phyloP scores from a whole-genome alignment of 805 yeast species.

The Spathaspora hagerdaliae region DNA sequence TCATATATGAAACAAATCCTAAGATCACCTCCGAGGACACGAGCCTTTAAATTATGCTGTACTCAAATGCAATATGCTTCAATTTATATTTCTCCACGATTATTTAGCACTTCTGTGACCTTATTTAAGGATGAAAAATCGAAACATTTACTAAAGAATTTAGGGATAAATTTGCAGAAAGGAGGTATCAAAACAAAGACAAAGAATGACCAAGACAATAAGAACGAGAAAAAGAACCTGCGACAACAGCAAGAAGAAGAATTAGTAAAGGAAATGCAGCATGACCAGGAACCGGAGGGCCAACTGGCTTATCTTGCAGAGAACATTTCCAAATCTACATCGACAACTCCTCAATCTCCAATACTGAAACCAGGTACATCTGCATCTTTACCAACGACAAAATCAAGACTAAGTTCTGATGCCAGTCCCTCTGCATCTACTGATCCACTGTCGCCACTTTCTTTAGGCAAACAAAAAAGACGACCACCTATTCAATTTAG shows the following conservation, averaged over 20 bases:
- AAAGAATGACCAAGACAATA: background rate
- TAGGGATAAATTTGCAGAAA: slow-evolving; percentile 30
- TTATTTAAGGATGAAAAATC: slow-evolving; percentile 18
- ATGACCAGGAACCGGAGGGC: background rate
- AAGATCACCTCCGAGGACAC: too few species aligned
- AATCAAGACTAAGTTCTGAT: background rate
- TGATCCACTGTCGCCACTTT: background rate
- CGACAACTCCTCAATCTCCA: background rate
- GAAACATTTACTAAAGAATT: slow-evolving; percentile 24
- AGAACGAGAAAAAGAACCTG: background rate
- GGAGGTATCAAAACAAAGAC: slow-evolving; percentile 14
- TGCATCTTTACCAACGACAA: background rate
- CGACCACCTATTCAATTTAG: background rate
- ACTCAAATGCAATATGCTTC: too few species aligned
- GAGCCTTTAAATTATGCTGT: too few species aligned
- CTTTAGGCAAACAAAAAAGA: too few species aligned
- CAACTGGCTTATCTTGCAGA: background rate
- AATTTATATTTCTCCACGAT: background rate
- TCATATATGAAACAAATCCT: too few species aligned
- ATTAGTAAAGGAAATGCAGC: background rate
- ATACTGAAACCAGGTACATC: background rate
- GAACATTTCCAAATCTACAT: background rate
- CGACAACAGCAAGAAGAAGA: background rate
- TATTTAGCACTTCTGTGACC: background rate
- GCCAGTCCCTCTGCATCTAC: background rate